Percentiles rank a stretch among this genome's conserved stretches.
phyloP scores from a whole-genome alignment of 345 rosid species.

The Salix exigua region DNA sequence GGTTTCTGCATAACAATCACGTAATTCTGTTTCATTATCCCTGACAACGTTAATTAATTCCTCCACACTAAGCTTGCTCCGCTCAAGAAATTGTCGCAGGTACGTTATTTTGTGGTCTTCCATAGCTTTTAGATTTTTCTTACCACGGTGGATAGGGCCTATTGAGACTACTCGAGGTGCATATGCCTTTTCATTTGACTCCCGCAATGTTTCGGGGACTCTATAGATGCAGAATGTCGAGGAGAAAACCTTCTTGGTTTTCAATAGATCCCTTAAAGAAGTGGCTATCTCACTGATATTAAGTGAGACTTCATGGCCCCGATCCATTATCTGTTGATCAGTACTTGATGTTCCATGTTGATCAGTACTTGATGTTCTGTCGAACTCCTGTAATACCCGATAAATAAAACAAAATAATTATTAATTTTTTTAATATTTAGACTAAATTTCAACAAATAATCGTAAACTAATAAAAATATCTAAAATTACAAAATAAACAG shows the following conservation, averaged over 20 bases:
- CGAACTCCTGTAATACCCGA: too few relatives aligned
- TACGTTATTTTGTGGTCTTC: slow-evolving; percentile 11
- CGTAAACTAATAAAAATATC: too few relatives aligned
- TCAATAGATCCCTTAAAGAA: not conserved
- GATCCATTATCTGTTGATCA: too few relatives aligned
- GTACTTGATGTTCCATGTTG: too few relatives aligned
- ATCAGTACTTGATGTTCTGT: too few relatives aligned
- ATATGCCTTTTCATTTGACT: not conserved
- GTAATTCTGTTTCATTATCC: not conserved
- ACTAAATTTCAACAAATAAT: too few relatives aligned
- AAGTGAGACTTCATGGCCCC: not conserved
- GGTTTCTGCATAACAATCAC: slow-evolving; percentile 1
- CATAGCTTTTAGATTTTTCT: not conserved
- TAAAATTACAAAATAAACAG: too few relatives aligned
- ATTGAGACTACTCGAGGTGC: not conserved
- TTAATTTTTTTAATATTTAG: too few relatives aligned
- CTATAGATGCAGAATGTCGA: slow-evolving; percentile 8
- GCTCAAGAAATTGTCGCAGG: not conserved
- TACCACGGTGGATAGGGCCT: not conserved
- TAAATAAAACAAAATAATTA: too few relatives aligned
- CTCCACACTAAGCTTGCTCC: not conserved
- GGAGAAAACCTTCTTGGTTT: not conserved
- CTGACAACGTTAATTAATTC: not conserved
- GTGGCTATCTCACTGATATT: not conserved
- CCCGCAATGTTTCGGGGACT: not conserved